phyloP scores from a whole-genome alignment of 2,329 filamentous ascomycete genomes.

The Myotisia sp. region DNA sequence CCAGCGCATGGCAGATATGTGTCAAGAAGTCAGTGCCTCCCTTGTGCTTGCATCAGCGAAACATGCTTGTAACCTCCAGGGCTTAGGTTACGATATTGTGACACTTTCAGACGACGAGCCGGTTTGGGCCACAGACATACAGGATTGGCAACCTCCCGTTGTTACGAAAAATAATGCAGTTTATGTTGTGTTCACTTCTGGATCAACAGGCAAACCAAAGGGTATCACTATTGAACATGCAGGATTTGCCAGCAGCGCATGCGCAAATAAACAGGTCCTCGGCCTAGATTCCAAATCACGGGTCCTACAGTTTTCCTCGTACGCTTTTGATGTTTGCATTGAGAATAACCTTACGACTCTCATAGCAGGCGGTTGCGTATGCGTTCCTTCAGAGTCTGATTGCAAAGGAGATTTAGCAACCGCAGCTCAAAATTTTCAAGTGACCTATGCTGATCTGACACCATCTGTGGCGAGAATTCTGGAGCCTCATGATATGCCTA shows the following conservation, averaged over 20 bases:
- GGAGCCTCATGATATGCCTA: conserved; percentile 23
- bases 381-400: conserved; percentile 29
- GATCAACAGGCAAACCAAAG: conserved; percentile 13
- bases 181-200: conserved; percentile 35
- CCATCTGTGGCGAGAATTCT: conserved; percentile 37
- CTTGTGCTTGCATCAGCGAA: conserved; percentile 4
- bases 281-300: conserved; percentile 26
- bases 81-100: conserved; percentile 1
- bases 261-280: conserved; percentile 32
- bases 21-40: conserved; percentile 1
- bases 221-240: conserved; percentile 11
- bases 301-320: conserved; percentile 69
- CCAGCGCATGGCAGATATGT: conserved; percentile 4
- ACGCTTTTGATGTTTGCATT: conserved; percentile 77
- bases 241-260: conserved; percentile 35
- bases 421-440: conserved; percentile 1
- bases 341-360: conserved; percentile 57
- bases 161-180: conserved; percentile 31
- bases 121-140: not conserved
- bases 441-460: conserved; percentile 41
- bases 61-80: not conserved
- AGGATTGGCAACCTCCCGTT: conserved; percentile 33
- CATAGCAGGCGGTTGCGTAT: conserved; percentile 28
- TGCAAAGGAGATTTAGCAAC: conserved; percentile 25
- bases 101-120: not conserved